A percentile compares a stretch with the other conserved stretches of the same genome.
These are phyloP conservation scores for Ilyonectria sp. DNA, from an alignment of 2,329 filamentous ascomycete genomes.

Conservation along the genomic window DNA sequence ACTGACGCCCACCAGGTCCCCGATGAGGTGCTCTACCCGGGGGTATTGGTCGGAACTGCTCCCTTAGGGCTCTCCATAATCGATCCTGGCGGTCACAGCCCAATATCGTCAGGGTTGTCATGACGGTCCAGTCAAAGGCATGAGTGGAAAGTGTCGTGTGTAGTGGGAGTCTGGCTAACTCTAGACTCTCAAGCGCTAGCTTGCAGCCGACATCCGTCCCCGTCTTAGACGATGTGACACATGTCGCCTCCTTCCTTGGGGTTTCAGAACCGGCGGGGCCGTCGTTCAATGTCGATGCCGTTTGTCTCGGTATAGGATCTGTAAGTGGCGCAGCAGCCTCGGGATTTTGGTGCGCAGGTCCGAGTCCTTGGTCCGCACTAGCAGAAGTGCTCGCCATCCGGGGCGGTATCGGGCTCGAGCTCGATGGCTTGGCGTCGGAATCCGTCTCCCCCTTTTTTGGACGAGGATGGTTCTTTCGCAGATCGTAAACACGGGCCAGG, in stretches of 20 bases:
- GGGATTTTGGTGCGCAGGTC: not conserved
- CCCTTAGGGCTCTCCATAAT: conserved; percentile 28
- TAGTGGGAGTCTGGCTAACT: conserved; percentile 29
- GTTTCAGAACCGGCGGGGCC: not conserved
- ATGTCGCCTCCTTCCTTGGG: not conserved
- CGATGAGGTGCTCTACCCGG: conserved; percentile 15
- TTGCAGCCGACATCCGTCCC: conserved; percentile 3
- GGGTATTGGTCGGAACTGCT: conserved; percentile 27
- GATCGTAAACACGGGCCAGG: conserved; percentile 30
- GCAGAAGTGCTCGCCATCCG: conserved; percentile 4
- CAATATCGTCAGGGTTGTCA: conserved; percentile 34
- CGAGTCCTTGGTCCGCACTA: conserved; percentile 3
- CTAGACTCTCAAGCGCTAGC: conserved; percentile 31
- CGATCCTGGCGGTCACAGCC: conserved; percentile 31
- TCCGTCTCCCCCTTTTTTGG: conserved; percentile 12
- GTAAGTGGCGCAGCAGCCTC: not conserved
- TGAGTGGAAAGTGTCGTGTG: conserved; percentile 27
- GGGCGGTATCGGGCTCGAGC: conserved; percentile 7
- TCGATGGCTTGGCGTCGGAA: not conserved
- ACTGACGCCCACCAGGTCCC: conserved; percentile 11
- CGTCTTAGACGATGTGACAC: not conserved
- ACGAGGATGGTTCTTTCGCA: conserved; percentile 28
- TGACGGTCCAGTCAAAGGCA: conserved; percentile 35
- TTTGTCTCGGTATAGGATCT: not conserved
- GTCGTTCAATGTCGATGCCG: conserved; percentile 1